Evolutionary conservation across 208 protist species (phyloP).

Genomic region (Tritrichomonas musculus): DNA sequence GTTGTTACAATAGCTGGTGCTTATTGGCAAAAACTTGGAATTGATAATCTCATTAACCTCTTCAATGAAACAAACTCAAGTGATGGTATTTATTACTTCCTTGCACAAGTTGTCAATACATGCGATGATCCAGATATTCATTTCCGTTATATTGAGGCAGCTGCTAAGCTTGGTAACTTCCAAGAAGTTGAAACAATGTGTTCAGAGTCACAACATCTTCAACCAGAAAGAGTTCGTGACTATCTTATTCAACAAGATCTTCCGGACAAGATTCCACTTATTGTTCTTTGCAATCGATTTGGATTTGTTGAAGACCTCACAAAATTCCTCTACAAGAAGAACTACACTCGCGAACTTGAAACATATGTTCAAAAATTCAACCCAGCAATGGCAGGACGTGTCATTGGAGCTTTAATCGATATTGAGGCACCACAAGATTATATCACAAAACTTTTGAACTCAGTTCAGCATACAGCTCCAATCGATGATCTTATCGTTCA

Average conservation of each 20-base stretch:
- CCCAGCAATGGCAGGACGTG: slow-evolving; percentile 49
- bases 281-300: slow-evolving; percentile 99
- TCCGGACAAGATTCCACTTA: slow-evolving; percentile 91
- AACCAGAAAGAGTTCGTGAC: slow-evolving; percentile 86
- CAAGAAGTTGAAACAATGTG: slow-evolving; percentile 97
- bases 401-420: slow-evolving; percentile 95
- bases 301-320: slow-evolving; percentile 95
- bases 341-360: slow-evolving; percentile 49
- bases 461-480: slow-evolving; percentile 73
- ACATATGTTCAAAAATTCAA: slow-evolving; percentile 47
- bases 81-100: slow-evolving; percentile 88
- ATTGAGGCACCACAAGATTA: slow-evolving; percentile 88
- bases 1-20: slow-evolving; percentile 94
- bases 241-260: slow-evolving; percentile 97
- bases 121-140: slow-evolving; percentile 90
- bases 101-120: slow-evolving; percentile 87
- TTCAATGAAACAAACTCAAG: slow-evolving; percentile 72
- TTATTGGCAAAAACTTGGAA: slow-evolving; percentile 86
- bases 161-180: slow-evolving; percentile 83
- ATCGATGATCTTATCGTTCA: slow-evolving; percentile 64
- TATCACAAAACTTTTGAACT: slow-evolving; percentile 81
- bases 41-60: slow-evolving; percentile 77
- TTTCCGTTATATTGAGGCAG: slow-evolving; percentile 99
- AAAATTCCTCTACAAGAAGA: slow-evolving; percentile 78
- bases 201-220: slow-evolving; percentile 88